A percentile compares a stretch with the other conserved stretches of the same genome.
These are phyloP conservation scores for Macrolepiota dolichaula DNA, from an alignment of 768 basidiomycete genomes.

Conservation along the genomic window DNA sequence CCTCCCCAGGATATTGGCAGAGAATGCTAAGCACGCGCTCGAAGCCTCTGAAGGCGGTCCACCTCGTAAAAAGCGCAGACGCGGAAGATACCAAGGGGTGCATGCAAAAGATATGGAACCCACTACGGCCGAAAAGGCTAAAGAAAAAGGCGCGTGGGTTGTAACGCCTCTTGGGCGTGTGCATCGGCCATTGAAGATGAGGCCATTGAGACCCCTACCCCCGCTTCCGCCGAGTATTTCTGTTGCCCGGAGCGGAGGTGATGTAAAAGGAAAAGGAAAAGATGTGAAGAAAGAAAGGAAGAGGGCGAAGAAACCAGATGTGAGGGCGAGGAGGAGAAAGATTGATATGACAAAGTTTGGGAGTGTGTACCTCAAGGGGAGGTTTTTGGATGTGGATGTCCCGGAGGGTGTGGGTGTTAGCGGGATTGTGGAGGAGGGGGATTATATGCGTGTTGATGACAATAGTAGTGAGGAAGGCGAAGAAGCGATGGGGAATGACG, in stretches of 20 bases:
- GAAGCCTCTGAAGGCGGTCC: slow-evolving; percentile 10
- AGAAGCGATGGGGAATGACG: slow-evolving; percentile 6
- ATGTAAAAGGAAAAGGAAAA: slow-evolving; percentile 14
- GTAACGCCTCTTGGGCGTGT: slow-evolving; percentile 65
- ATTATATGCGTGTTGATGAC: slow-evolving; percentile 15
- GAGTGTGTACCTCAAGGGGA: slow-evolving; percentile 65
- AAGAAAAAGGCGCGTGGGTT: slow-evolving; percentile 58
- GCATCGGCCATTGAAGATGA: slow-evolving; percentile 65
- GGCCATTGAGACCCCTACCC: slow-evolving; percentile 60
- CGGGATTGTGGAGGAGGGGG: slow-evolving; percentile 8
- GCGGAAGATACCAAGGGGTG: slow-evolving; percentile 31
- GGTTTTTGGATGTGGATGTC: slow-evolving; percentile 52
- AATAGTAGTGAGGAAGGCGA: slow-evolving; percentile 1
- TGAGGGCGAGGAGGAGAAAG: slow-evolving; percentile 54
- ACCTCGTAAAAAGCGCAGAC: slow-evolving; percentile 33
- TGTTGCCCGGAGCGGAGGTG: not conserved
- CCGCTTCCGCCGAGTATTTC: slow-evolving; percentile 15
- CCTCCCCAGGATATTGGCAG: too few relatives aligned
- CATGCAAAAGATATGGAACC: slow-evolving; percentile 64
- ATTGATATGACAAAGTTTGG: slow-evolving; percentile 77
- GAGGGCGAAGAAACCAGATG: slow-evolving; percentile 45
- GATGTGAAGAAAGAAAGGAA: slow-evolving; percentile 35
- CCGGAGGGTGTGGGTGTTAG: slow-evolving; percentile 17
- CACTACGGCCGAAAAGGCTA: slow-evolving; percentile 55
- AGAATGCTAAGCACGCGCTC: too few relatives aligned